These are phyloP conservation scores for Bullera alba DNA, from an alignment of 768 basidiomycete species.

Conservation along the genomic window DNA sequence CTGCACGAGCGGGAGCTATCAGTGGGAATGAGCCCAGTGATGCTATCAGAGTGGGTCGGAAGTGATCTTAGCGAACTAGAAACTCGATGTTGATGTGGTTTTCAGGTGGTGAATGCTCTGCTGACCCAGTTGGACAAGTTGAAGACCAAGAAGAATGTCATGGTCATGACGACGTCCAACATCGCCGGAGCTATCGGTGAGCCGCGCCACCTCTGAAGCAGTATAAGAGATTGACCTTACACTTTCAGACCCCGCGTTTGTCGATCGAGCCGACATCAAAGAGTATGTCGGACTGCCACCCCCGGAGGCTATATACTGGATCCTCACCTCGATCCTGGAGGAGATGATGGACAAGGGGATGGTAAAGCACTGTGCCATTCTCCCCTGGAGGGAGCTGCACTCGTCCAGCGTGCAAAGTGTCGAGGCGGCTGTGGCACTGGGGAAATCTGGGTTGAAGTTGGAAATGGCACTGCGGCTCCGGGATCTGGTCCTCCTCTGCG, in stretches of 20 bases:
- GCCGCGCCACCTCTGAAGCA: slow-evolving; percentile 9
- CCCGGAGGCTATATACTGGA: slow-evolving; percentile 86
- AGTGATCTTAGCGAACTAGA: not conserved
- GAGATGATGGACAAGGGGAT: slow-evolving; percentile 74
- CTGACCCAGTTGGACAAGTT: slow-evolving; percentile 95
- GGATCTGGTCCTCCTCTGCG: slow-evolving; percentile 66
- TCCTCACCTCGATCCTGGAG: slow-evolving; percentile 68
- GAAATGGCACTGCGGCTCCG: slow-evolving; percentile 57
- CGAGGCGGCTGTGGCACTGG: slow-evolving; percentile 1
- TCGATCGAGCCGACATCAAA: slow-evolving; percentile 93
- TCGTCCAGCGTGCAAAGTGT: not conserved
- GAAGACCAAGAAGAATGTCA: slow-evolving; percentile 82
- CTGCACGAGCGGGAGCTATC: slow-evolving; percentile 89
- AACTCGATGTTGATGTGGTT: not conserved
- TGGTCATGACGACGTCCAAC: slow-evolving; percentile 95
- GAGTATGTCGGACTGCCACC: slow-evolving; percentile 91
- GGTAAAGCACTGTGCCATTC: slow-evolving; percentile 57
- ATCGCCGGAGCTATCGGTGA: slow-evolving; percentile 86
- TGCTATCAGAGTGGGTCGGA: slow-evolving; percentile 64
- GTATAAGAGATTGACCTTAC: not conserved
- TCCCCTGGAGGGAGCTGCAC: slow-evolving; percentile 1
- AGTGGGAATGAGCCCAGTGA: slow-evolving; percentile 93
- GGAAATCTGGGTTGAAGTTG: slow-evolving; percentile 11
- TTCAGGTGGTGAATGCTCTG: slow-evolving; percentile 91
- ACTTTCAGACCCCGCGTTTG: slow-evolving; percentile 75